phyloP scores from a whole-genome alignment of 306 rosid species.

The Adenanthera pavonina region DNA sequence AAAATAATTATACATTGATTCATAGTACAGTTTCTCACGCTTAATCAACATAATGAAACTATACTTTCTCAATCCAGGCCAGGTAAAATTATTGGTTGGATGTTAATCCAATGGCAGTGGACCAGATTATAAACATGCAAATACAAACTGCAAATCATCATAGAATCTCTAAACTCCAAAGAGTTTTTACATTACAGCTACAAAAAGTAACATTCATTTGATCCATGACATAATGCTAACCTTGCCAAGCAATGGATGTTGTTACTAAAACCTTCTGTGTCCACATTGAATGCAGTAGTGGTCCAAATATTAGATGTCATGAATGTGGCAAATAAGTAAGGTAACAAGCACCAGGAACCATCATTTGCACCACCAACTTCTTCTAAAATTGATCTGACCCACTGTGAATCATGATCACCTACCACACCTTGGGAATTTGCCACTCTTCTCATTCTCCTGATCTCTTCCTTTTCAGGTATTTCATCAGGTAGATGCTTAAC shows the following conservation, averaged over 20 bases:
- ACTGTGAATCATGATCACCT: constrained; percentile 79
- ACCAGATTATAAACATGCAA: constrained; percentile 33
- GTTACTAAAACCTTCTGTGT: constrained; percentile 92
- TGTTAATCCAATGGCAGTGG: constrained; percentile 34
- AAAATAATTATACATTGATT: constrained; percentile 11
- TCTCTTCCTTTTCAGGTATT: constrained; percentile 81
- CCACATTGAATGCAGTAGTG: constrained; percentile 93
- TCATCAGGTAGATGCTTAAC: constrained; percentile 87
- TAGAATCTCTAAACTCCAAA: constrained; percentile 11
- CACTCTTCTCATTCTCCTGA: constrained; percentile 80
- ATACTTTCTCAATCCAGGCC: constrained; percentile 22
- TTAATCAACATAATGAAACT: constrained; percentile 27
- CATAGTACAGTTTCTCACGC: constrained; percentile 14
- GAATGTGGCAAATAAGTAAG: constrained; percentile 90
- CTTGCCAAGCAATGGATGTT: constrained; percentile 95
- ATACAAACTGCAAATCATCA: constrained; percentile 30
- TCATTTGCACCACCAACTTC: constrained; percentile 95
- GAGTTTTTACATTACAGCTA: constrained; percentile 18
- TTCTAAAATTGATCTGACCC: constrained; percentile 94
- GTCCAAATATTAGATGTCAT: constrained; percentile 94
- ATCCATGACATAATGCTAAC: constrained; percentile 51
- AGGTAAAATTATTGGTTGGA: constrained; percentile 23
- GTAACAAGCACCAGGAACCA: constrained; percentile 96
- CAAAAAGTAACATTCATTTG: constrained; percentile 3
- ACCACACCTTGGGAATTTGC: constrained; percentile 79